Conservation (phyloP, 441 rosid species). For the Pelargonium australe region DNA sequence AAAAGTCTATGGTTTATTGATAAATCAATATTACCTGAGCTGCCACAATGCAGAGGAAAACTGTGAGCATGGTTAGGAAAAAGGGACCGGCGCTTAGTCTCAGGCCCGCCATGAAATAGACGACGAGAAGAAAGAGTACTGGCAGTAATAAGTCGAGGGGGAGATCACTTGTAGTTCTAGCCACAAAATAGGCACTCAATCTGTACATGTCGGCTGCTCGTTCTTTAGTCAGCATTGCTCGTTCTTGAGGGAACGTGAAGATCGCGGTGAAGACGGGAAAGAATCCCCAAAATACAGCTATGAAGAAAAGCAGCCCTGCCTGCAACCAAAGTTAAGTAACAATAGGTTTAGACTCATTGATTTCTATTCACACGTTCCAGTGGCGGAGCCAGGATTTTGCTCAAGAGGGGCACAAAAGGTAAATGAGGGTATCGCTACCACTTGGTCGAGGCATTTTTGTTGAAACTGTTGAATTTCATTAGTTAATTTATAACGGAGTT, state of each 20-base stretch:
- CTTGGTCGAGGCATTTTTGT: no score
- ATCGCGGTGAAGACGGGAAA: slow-evolving; percentile 28
- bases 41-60: slow-evolving; percentile 26
- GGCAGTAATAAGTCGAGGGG: slow-evolving; percentile 34
- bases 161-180: slow-evolving; percentile 25
- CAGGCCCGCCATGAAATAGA: slow-evolving; percentile 28
- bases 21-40: slow-evolving; percentile 11
- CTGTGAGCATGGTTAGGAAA: slow-evolving; percentile 22
- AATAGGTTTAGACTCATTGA: no score
- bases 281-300: slow-evolving; percentile 31
- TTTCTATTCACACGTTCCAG: neutral
- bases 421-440: no score
- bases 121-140: slow-evolving; percentile 19
- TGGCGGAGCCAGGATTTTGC: no score
- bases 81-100: slow-evolving; percentile 17
- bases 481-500: neutral
- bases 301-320: slow-evolving; percentile 32
- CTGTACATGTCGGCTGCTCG: slow-evolving; percentile 32
- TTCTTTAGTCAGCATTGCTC: slow-evolving; percentile 32
- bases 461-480: no score
- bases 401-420: no score
- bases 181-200: slow-evolving; percentile 29
- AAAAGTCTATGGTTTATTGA: neutral
- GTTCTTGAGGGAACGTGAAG: slow-evolving; percentile 33
- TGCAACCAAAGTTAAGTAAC: slow-evolving; percentile 6